phyloP scores from a whole-genome alignment of 768 basidiomycete species.

The Pleurotus cornucopiae region DNA sequence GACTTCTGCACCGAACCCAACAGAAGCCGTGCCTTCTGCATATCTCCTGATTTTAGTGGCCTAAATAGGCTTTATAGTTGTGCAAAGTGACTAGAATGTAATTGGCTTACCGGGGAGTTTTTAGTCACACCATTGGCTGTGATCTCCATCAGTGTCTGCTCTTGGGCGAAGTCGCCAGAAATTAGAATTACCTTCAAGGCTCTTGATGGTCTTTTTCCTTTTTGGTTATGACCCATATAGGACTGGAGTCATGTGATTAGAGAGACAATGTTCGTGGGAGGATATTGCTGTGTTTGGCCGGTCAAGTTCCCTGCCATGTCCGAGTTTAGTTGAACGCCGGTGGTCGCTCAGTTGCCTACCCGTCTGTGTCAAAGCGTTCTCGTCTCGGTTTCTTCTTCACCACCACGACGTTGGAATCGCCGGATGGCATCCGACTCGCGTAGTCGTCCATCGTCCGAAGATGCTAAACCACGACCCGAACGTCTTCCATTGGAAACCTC shows the following conservation, averaged over 20 bases:
- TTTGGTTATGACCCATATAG: too few species aligned
- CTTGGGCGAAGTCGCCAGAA: conserved; percentile 1
- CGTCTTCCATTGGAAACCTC: conserved; percentile 32
- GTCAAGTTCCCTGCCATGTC: too few species aligned
- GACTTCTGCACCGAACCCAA: conserved; percentile 63
- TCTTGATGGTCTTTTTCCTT: too few species aligned
- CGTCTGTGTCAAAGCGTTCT: too few species aligned
- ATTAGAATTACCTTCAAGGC: too few species aligned
- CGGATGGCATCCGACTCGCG: conserved; percentile 35
- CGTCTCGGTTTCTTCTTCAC: too few species aligned
- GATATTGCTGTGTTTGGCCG: too few species aligned
- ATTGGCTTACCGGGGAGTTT: not conserved
- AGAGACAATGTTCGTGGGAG: too few species aligned
- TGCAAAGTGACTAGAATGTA: not conserved
- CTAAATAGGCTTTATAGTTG: conserved; percentile 21
- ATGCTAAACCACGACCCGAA: conserved; percentile 29
- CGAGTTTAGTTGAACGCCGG: too few species aligned
- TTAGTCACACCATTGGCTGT: not conserved
- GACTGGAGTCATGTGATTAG: too few species aligned
- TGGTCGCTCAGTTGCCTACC: too few species aligned
- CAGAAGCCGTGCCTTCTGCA: conserved; percentile 52
- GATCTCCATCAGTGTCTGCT: not conserved
- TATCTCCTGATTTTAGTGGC: conserved; percentile 60
- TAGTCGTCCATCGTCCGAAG: conserved; percentile 24
- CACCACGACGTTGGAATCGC: conserved; percentile 3